phyloP scores from a whole-genome alignment of 208 protist genomes.

The Trypanosoma vivax region DNA sequence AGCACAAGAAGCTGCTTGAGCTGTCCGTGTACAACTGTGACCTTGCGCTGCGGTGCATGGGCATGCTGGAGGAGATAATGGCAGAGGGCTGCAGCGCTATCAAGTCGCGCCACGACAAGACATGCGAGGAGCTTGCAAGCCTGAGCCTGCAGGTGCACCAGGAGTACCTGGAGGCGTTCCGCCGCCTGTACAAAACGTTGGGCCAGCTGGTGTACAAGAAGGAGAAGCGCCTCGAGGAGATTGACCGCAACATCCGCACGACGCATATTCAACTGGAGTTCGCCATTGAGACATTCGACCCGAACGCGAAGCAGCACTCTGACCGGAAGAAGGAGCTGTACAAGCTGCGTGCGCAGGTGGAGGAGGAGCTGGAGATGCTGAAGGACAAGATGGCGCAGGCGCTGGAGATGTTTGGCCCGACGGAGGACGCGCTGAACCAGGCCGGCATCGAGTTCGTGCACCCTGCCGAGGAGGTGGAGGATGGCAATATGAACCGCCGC shows the following conservation, averaged over 20 bases:
- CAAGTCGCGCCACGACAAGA: constrained; percentile 55
- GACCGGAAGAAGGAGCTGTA: constrained; percentile 37
- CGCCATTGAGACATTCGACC: constrained; percentile 5
- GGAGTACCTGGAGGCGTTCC: constrained; percentile 4
- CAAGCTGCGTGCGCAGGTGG: constrained; percentile 18
- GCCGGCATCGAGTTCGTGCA: constrained; percentile 2
- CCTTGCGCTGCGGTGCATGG: constrained; percentile 24
- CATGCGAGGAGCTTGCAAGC: constrained; percentile 31
- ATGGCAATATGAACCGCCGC: constrained; percentile 1
- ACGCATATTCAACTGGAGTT: constrained; percentile 11
- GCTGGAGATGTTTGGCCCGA: constrained; percentile 3
- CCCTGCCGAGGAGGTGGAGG: constrained; percentile 2
- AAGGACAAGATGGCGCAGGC: constrained; percentile 30
- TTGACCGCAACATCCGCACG: constrained; percentile 42
- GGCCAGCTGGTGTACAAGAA: constrained; percentile 34
- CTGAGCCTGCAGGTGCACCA: constrained; percentile 1
- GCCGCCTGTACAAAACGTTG: constrained; percentile 2
- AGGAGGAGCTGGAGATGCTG: constrained; percentile 49
- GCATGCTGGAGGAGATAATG: constrained; percentile 60
- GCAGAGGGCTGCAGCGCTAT: constrained; percentile 45
- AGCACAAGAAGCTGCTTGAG: constrained; percentile 6
- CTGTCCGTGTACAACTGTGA: constrained; percentile 5
- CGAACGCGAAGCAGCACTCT: constrained; percentile 3
- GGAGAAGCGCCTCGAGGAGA: constrained; percentile 39
- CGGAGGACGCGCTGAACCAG: constrained; percentile 4